Evolutionary conservation across 148 eudicot species (phyloP), one percentile per base, ranked within the genome.

Genomic region (Chenopodium suecicum): DNA sequence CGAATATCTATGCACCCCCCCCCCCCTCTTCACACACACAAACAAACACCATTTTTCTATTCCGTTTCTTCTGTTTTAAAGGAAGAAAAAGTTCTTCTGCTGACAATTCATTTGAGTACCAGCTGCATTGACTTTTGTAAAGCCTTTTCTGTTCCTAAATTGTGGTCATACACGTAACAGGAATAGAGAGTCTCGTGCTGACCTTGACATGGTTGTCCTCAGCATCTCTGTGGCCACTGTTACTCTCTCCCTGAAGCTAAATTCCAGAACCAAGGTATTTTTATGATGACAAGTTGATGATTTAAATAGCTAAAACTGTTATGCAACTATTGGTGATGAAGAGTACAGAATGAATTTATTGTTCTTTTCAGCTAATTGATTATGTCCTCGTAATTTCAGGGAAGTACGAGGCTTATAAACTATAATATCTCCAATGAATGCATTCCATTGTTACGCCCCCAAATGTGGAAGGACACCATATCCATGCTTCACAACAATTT

Each of bases 401-500:
- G 85, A 77, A 87, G 87, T 83, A 75, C 63, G 41, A 78, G 58
- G 77, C 80, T 91, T 78, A 64, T 94, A n/a, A 84, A 89, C 67
- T 76, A 82, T 83, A 70, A 92, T 77, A 88, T 96, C 84, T 88
- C 91, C 68, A 82, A 83, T 72, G 78, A 87, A 46, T 90, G 90
- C 90, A 56, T 78, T 58, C 27, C 1, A 54, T 48, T 75, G 56
- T 70, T 90, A 66, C 90, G 85, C 66, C 85, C 81, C 64, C 82
- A 88, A 86, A 86, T 86, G 83, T 83, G 92, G 71, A 92, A 91
- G 58, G 88, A 82, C 83, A 84, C 92, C 34, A 87, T 84, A 83
- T 84, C 87, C 64, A 86, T 83, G 86, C 89, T 94, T 78, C 84
- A 94, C 88, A 92, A 92, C 73, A 80, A 86, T 74, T 93, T 89